These are phyloP conservation scores for Aechmea fasciata DNA, from an alignment of 176 grass and related monocot species.

Conservation along the genomic window DNA sequence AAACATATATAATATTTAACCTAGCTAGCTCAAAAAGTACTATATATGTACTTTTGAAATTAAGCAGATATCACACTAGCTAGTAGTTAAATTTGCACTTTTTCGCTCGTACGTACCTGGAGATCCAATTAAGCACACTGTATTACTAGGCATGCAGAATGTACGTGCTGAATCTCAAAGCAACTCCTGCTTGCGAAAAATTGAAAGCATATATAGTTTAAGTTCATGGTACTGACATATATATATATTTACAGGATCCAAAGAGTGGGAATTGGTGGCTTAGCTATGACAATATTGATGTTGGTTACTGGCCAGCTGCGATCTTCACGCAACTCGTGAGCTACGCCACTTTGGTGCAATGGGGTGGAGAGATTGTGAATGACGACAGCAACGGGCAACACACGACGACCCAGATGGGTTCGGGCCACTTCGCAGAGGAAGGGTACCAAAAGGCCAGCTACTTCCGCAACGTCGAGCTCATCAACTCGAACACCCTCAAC, in stretches of 20 bases:
- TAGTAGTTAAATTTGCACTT: too few relatives aligned
- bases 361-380: slow-evolving; percentile 8
- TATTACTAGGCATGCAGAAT: too few relatives aligned
- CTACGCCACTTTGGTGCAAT: neutral
- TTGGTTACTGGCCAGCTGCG: slow-evolving; percentile 11
- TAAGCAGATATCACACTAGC: too few relatives aligned
- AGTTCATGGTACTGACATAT: neutral
- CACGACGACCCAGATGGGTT: slow-evolving; percentile 10
- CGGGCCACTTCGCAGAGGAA: slow-evolving; percentile 1
- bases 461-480: neutral
- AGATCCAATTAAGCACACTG: too few relatives aligned
- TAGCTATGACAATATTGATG: neutral
- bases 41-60: too few relatives aligned
- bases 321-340: neutral
- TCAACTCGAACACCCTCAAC: neutral
- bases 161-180: too few relatives aligned
- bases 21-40: too few relatives aligned
- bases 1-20: too few relatives aligned
- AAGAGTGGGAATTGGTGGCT: slow-evolving; percentile 12
- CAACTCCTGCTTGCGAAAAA: too few relatives aligned
- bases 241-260: slow-evolving; percentile 1
- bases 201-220: too few relatives aligned
- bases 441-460: neutral
- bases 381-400: neutral
- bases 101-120: too few relatives aligned